Conservation (phyloP, 2,329 filamentous ascomycete species). For the Cordyceps fumosorosea region DNA sequence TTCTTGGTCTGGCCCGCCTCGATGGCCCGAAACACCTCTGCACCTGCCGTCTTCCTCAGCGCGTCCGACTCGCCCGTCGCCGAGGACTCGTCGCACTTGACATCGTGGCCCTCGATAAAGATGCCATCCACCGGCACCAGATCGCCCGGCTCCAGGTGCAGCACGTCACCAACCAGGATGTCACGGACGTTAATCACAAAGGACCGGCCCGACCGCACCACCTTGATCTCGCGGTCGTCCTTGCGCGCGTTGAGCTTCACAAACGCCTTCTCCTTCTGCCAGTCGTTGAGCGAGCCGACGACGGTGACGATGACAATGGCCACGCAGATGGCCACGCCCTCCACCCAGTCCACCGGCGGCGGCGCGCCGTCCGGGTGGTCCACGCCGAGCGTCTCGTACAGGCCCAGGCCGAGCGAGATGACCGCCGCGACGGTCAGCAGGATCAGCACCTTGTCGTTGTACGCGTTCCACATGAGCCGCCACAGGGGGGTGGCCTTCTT, state of each 20-base stretch:
- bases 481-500: constrained; percentile 57
- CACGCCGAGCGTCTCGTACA: constrained; percentile 57
- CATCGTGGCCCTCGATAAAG: constrained; percentile 48
- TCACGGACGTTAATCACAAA: constrained; percentile 59
- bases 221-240: constrained; percentile 59
- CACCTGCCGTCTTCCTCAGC: constrained; percentile 58
- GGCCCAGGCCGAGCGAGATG: constrained; percentile 60
- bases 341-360: constrained; percentile 54
- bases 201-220: constrained; percentile 59
- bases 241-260: constrained; percentile 56
- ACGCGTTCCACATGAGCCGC: constrained; percentile 60
- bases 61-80: constrained; percentile 69
- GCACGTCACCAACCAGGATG: constrained; percentile 61
- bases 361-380: constrained; percentile 25
- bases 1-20: constrained; percentile 35
- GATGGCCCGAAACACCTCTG: constrained; percentile 51
- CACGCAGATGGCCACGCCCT: constrained; percentile 60
- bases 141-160: constrained; percentile 64
- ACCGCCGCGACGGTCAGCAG: constrained; percentile 61
- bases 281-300: constrained; percentile 59
- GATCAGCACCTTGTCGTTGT: constrained; percentile 69
- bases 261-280: constrained; percentile 62
- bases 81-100: constrained; percentile 65
- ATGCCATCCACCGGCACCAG: constrained; percentile 65
- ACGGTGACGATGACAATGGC: constrained; percentile 59